Conservation (phyloP, 1,284 basidiomycete species). For the Clitocybe nebularis region DNA sequence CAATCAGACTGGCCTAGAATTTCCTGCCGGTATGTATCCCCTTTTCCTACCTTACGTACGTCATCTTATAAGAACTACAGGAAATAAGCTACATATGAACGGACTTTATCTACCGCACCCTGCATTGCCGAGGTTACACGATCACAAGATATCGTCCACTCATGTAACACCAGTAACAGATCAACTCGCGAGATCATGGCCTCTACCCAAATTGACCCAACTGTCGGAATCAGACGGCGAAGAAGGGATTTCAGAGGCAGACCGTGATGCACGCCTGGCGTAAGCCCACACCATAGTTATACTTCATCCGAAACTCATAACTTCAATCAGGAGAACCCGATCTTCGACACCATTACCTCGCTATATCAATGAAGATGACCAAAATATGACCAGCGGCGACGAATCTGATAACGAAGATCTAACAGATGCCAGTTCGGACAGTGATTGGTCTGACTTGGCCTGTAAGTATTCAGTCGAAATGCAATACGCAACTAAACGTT, state of each 20-base stretch:
- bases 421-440: constrained; percentile 51
- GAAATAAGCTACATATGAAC: constrained; percentile 36
- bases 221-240: constrained; percentile 66
- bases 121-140: constrained; percentile 28
- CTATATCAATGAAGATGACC: constrained; percentile 38
- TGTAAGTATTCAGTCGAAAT: constrained; percentile 21
- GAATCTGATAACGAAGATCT: constrained; percentile 74
- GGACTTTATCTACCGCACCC: constrained; percentile 59
- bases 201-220: constrained; percentile 26
- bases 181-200: constrained; percentile 18
- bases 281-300: constrained; percentile 27
- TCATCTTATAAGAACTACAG: constrained; percentile 20
- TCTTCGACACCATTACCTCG: constrained; percentile 34
- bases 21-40: constrained; percentile 13
- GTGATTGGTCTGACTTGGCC: constrained; percentile 46
- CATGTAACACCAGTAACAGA: too few relatives aligned
- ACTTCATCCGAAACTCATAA: neutral
- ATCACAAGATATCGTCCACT: too few relatives aligned
- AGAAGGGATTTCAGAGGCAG: constrained; percentile 55
- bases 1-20: constrained; percentile 12
- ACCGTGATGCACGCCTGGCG: constrained; percentile 66
- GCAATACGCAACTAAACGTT: neutral
- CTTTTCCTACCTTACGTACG: neutral
- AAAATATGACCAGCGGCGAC: constrained; percentile 58
- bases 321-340: constrained; percentile 43